phyloP scores from a whole-genome alignment of 2,329 filamentous ascomycete genomes.

The Exophiala lecanii-corni region DNA sequence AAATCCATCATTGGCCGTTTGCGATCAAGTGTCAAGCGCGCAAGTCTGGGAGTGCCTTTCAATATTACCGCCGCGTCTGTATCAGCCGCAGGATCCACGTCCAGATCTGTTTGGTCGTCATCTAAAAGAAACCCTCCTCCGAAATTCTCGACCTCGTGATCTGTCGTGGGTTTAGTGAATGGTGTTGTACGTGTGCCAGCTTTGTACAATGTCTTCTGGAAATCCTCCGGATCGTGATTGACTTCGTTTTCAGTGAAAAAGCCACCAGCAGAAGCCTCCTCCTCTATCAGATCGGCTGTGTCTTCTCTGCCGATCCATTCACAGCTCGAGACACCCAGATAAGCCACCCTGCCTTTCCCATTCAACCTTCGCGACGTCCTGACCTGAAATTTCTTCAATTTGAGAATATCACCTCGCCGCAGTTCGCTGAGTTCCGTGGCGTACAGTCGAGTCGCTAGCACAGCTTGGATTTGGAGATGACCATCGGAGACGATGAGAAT shows the following conservation, averaged over 20 bases:
- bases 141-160: neutral
- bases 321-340: constrained; percentile 27
- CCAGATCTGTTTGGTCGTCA: neutral
- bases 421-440: constrained; percentile 7
- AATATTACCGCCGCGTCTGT: neutral
- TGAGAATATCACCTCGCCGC: constrained; percentile 23
- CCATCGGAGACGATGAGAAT: constrained; percentile 27
- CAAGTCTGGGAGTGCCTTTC: neutral
- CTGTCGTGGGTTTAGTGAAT: neutral
- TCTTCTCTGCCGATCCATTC: constrained; percentile 9
- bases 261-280: neutral
- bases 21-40: neutral
- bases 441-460: constrained; percentile 23
- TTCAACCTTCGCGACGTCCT: constrained; percentile 23
- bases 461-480: constrained; percentile 29
- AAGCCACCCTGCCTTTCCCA: constrained; percentile 24
- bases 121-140: constrained; percentile 15
- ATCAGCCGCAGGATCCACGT: neutral
- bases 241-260: neutral
- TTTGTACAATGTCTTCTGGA: neutral
- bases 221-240: constrained; percentile 3
- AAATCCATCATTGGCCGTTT: neutral
- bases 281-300: neutral
- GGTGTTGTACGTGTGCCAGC: neutral
- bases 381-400: constrained; percentile 25